A percentile compares a stretch with the other conserved stretches of the same genome.
Conservation (phyloP, 768 basidiomycete species). For the Leccinellum albellum region DNA sequence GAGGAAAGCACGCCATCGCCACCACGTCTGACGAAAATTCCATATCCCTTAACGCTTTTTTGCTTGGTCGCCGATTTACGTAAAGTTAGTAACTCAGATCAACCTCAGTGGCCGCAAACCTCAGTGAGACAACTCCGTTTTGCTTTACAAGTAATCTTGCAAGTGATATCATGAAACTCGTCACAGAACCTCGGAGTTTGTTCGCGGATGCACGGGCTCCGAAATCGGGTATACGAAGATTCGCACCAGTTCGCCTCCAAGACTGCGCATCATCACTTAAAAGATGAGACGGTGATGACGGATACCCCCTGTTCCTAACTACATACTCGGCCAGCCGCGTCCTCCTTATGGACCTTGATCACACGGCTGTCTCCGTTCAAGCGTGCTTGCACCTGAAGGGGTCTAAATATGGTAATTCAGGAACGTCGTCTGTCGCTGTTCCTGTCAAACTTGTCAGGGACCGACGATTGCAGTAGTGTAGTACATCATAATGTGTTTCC, state of each 20-base stretch:
- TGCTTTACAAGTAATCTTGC: background rate
- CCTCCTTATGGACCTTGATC: background rate
- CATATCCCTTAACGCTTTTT: background rate
- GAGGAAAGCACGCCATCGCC: background rate
- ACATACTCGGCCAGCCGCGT: background rate
- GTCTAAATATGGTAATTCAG: background rate
- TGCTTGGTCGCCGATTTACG: background rate
- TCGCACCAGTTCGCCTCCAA: background rate
- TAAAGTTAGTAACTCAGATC: too few relatives aligned
- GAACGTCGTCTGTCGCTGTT: background rate
- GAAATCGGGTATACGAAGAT: background rate
- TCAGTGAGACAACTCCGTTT: background rate
- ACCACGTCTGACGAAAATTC: background rate
- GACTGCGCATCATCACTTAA: background rate
- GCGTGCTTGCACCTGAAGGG: too few relatives aligned
- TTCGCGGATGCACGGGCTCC: background rate
- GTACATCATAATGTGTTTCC: background rate
- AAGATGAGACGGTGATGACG: background rate
- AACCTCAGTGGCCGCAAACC: background rate
- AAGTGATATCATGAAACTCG: background rate
- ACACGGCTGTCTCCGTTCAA: background rate
- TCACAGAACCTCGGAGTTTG: too few relatives aligned
- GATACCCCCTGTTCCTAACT: background rate
- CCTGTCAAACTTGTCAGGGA: too few relatives aligned
- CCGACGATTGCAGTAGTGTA: too few relatives aligned